Percentiles rank a stretch among this genome's conserved stretches.
phyloP scores from a whole-genome alignment of 305 asterid genomes.

The Fraxinus albicans region DNA sequence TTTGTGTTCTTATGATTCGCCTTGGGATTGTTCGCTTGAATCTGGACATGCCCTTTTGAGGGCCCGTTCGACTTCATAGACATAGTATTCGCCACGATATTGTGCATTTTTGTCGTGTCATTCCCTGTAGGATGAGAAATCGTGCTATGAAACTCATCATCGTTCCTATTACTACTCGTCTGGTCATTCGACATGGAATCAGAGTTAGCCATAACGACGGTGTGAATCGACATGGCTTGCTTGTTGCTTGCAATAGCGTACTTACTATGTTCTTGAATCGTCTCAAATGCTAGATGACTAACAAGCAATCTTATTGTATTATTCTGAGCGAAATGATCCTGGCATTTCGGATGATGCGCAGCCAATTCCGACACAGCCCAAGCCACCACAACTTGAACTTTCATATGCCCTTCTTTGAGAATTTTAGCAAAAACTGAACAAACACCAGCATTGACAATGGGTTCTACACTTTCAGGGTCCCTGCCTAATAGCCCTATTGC shows the following conservation, averaged over 20 bases:
- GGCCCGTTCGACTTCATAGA: slow-evolving; percentile 32
- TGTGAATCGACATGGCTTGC: slow-evolving; percentile 36
- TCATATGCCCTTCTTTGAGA: slow-evolving; percentile 55
- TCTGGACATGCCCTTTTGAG: slow-evolving; percentile 6
- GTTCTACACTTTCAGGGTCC: slow-evolving; percentile 49
- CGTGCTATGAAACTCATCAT: slow-evolving; percentile 16
- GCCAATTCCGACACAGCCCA: slow-evolving; percentile 54
- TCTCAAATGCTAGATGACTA: slow-evolving; percentile 52
- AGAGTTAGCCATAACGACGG: slow-evolving; percentile 46
- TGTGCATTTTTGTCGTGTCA: slow-evolving; percentile 39
- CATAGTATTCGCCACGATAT: slow-evolving; percentile 44
- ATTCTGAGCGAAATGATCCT: slow-evolving; percentile 46
- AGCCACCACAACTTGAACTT: slow-evolving; percentile 49
- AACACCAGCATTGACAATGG: slow-evolving; percentile 47
- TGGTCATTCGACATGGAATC: slow-evolving; percentile 24
- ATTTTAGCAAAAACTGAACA: slow-evolving; percentile 55
- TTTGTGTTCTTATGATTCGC: slow-evolving; percentile 9
- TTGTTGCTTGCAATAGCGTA: slow-evolving; percentile 39
- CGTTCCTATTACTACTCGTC: not conserved
- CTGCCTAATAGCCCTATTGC: slow-evolving; percentile 48
- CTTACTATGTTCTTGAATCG: slow-evolving; percentile 50
- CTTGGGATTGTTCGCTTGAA: not conserved
- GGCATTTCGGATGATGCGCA: slow-evolving; percentile 51
- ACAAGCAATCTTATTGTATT: slow-evolving; percentile 47
- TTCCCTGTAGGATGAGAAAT: slow-evolving; percentile 30